Percentiles rank a stretch among this genome's conserved stretches.
Evolutionary conservation across 345 rosid species (phyloP).

Genomic region (Ceriops decandra): DNA sequence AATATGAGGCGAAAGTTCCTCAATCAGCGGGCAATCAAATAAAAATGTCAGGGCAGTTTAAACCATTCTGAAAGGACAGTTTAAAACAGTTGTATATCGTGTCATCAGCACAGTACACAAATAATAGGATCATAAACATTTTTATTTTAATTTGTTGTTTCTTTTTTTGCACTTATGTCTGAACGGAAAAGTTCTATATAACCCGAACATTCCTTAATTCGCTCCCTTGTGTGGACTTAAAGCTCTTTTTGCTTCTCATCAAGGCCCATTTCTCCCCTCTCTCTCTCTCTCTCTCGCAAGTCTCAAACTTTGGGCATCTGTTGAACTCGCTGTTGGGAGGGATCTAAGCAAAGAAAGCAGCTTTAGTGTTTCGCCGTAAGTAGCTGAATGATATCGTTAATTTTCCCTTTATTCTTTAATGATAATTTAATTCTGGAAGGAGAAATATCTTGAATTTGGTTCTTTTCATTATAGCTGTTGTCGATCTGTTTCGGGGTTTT

Average conservation of each 20-base stretch:
- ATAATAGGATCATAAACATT: background rate
- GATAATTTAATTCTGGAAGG: background rate
- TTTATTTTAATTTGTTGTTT: no score
- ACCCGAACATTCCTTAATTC: background rate
- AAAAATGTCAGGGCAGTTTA: background rate
- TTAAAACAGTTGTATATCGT: background rate
- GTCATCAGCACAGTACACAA: background rate
- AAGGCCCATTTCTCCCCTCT: background rate
- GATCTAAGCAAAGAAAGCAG: slow-evolving; percentile 10
- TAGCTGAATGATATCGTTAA: background rate
- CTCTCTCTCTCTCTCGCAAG: background rate
- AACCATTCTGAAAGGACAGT: background rate
- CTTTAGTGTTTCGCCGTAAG: slow-evolving; percentile 1
- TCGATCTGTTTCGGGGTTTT: no score
- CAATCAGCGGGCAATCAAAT: background rate
- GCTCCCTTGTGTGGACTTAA: background rate
- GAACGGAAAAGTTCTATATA: slow-evolving; percentile 5
- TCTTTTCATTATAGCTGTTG: no score
- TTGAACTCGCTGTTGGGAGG: background rate
- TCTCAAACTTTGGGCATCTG: background rate
- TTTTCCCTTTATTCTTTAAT: background rate
- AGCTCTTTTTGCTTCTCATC: background rate
- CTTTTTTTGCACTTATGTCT: no score
- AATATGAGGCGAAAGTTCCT: background rate
- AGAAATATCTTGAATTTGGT: background rate